These are phyloP conservation scores for Domatiomyces catenatus DNA, from an alignment of 2,329 filamentous ascomycete genomes.

Conservation along the genomic window DNA sequence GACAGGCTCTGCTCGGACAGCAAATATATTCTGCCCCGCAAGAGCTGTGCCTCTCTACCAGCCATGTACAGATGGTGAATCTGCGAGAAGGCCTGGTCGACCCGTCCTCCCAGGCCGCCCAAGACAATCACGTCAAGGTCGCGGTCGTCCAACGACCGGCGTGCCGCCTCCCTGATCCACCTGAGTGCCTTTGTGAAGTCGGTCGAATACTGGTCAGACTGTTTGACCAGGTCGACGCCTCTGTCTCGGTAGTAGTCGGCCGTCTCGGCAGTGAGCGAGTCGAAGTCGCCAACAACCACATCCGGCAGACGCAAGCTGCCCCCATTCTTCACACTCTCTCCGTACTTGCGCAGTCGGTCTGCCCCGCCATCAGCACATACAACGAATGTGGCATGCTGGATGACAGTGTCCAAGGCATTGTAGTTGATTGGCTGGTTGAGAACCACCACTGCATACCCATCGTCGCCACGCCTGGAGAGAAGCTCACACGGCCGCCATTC, in stretches of 20 bases:
- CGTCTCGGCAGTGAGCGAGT: slow-evolving; percentile 55
- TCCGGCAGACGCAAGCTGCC: slow-evolving; percentile 38
- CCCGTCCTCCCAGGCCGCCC: slow-evolving; percentile 72
- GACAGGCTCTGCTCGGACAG: slow-evolving; percentile 69
- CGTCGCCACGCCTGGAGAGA: slow-evolving; percentile 4
- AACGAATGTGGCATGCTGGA: slow-evolving; percentile 39
- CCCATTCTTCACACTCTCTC: not conserved
- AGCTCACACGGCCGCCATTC: slow-evolving; percentile 12
- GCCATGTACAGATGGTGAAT: slow-evolving; percentile 63
- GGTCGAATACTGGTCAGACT: slow-evolving; percentile 71
- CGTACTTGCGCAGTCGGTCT: slow-evolving; percentile 49
- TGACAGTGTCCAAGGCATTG: slow-evolving; percentile 25
- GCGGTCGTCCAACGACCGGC: slow-evolving; percentile 11
- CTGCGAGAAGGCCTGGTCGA: slow-evolving; percentile 83
- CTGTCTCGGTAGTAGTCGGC: slow-evolving; percentile 50
- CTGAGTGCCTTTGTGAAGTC: slow-evolving; percentile 75
- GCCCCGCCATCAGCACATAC: slow-evolving; percentile 87
- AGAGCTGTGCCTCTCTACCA: slow-evolving; percentile 26
- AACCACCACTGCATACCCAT: slow-evolving; percentile 35
- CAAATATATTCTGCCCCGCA: slow-evolving; percentile 52
- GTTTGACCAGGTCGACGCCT: slow-evolving; percentile 48
- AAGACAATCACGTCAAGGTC: slow-evolving; percentile 57
- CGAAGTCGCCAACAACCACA: slow-evolving; percentile 76
- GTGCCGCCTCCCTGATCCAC: slow-evolving; percentile 30
- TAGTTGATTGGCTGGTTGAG: slow-evolving; percentile 46